phyloP scores from a whole-genome alignment of 306 rosid genomes.

The Castanea sativa region DNA sequence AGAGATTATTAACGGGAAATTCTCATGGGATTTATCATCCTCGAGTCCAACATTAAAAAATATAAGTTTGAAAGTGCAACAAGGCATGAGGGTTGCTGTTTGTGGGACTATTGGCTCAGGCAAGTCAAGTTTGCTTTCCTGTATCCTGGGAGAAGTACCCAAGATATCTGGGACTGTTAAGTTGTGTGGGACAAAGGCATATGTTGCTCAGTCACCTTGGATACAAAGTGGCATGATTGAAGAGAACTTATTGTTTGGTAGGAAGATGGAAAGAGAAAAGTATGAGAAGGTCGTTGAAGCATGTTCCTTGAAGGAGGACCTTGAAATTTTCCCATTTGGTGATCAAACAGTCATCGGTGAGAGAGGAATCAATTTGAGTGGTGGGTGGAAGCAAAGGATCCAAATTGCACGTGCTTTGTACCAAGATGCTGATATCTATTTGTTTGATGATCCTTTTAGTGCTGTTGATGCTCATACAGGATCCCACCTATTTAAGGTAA shows the following conservation, averaged over 20 bases:
- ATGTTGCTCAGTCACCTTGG: slow-evolving; percentile 90
- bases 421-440: slow-evolving; percentile 85
- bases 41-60: slow-evolving; percentile 27
- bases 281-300: slow-evolving; percentile 80
- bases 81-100: slow-evolving; percentile 47
- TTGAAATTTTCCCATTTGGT: slow-evolving; percentile 70
- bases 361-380: slow-evolving; percentile 95
- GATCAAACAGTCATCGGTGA: slow-evolving; percentile 92
- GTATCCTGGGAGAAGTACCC: slow-evolving; percentile 81
- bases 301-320: slow-evolving; percentile 75
- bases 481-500: slow-evolving; percentile 84
- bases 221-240: slow-evolving; percentile 90
- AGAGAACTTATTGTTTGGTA: slow-evolving; percentile 74
- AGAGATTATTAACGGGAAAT: slow-evolving; percentile 34
- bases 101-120: slow-evolving; percentile 67
- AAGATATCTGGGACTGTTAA: slow-evolving; percentile 57
- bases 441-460: slow-evolving; percentile 92
- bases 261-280: slow-evolving; percentile 67
- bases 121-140: slow-evolving; percentile 77
- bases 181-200: slow-evolving; percentile 87
- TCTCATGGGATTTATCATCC: slow-evolving; percentile 50
- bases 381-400: slow-evolving; percentile 90
- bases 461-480: slow-evolving; percentile 97
- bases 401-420: slow-evolving; percentile 86
- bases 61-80: slow-evolving; percentile 28